A percentile compares a stretch with the other conserved stretches of the same genome.
These are phyloP conservation scores for Bipolaris gigantea DNA, from an alignment of 2,329 filamentous ascomycete species.

Conservation along the genomic window DNA sequence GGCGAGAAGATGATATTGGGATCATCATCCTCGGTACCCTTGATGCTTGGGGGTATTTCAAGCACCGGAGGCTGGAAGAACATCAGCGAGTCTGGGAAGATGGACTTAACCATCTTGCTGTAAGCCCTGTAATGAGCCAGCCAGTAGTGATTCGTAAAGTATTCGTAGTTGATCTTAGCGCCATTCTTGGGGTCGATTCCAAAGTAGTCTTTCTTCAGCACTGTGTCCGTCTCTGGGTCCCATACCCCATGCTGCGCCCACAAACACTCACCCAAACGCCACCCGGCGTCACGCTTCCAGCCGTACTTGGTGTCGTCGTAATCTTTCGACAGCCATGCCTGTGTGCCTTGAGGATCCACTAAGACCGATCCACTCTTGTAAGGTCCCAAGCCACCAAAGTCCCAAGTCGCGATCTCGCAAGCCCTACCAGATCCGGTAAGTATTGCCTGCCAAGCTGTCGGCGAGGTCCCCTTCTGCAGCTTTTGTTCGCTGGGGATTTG, in stretches of 20 bases:
- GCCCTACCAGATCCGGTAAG: conserved; percentile 88
- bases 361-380: conserved; percentile 83
- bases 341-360: conserved; percentile 84
- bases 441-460: conserved; percentile 92
- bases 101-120: conserved; percentile 69
- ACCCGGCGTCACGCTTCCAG: conserved; percentile 83
- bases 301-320: conserved; percentile 88
- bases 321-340: conserved; percentile 78
- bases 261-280: conserved; percentile 91
- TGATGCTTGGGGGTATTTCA: conserved; percentile 86
- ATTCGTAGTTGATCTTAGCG: conserved; percentile 73
- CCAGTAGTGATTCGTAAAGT: conserved; percentile 90
- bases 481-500: conserved; percentile 84
- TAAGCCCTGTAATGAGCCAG: conserved; percentile 82
- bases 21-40: conserved; percentile 86
- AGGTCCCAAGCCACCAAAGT: conserved; percentile 89
- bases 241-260: conserved; percentile 98
- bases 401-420: conserved; percentile 88
- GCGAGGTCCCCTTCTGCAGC: conserved; percentile 87
- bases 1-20: conserved; percentile 88
- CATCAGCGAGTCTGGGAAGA: conserved; percentile 81
- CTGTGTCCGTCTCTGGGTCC: conserved; percentile 76
- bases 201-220: conserved; percentile 88
- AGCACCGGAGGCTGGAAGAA: conserved; percentile 90
- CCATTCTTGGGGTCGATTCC: conserved; percentile 74